Conservation (phyloP, 2,329 filamentous ascomycete genomes). For the Colletotrichum nymphaeae region DNA sequence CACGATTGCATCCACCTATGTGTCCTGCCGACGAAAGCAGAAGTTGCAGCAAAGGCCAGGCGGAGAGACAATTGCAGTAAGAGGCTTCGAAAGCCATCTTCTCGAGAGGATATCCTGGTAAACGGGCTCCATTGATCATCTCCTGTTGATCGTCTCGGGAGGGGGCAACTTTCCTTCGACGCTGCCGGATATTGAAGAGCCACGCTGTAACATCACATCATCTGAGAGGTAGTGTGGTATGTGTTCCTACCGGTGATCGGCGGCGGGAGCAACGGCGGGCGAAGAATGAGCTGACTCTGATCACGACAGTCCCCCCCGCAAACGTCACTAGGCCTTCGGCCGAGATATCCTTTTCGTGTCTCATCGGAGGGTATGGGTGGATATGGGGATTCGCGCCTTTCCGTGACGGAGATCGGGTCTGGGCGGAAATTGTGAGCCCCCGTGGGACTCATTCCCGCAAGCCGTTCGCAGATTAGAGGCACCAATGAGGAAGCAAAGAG, state of each 20-base stretch:
- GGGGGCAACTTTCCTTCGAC: not conserved
- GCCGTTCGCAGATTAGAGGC: slow-evolving; percentile 31
- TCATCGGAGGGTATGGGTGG: not conserved
- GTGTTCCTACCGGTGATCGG: slow-evolving; percentile 23
- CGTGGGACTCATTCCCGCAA: not conserved
- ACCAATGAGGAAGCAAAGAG: slow-evolving; percentile 12
- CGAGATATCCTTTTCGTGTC: slow-evolving; percentile 15
- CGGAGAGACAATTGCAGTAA: not conserved
- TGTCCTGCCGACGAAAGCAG: slow-evolving; percentile 11
- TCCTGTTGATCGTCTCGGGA: not conserved
- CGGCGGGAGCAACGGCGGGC: slow-evolving; percentile 27
- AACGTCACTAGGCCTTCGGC: slow-evolving; percentile 29
- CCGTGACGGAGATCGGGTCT: slow-evolving; percentile 6
- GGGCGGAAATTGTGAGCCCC: not conserved
- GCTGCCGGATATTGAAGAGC: slow-evolving; percentile 5
- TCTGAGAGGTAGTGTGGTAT: not conserved
- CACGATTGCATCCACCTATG: not conserved
- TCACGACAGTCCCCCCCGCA: slow-evolving; percentile 18
- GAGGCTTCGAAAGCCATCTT: slow-evolving; percentile 5
- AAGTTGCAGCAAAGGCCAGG: not conserved
- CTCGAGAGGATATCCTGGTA: not conserved
- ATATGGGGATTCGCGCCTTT: slow-evolving; percentile 5
- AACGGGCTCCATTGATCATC: not conserved
- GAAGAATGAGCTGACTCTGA: slow-evolving; percentile 17
- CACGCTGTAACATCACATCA: not conserved